These are phyloP conservation scores for Hypoxylon lienhwacheense DNA, from an alignment of 495 filamentous ascomycete genomes.

Conservation along the genomic window DNA sequence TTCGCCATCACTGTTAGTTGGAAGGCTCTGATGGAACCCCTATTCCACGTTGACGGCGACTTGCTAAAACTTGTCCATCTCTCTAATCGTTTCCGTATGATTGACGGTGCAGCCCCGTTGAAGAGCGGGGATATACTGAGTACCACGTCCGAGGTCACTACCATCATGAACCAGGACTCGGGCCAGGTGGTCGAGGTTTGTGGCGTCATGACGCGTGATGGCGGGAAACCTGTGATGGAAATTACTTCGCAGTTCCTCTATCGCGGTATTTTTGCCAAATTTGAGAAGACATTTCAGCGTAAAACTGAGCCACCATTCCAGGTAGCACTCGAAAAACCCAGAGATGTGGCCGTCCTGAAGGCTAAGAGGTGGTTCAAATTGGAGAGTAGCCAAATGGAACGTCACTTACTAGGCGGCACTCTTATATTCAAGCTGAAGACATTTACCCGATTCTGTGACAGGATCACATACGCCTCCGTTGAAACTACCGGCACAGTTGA, in stretches of 20 bases:
- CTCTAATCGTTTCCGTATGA: slow-evolving; percentile 87
- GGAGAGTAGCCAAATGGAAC: slow-evolving; percentile 59
- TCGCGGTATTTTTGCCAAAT: slow-evolving; percentile 78
- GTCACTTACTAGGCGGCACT: slow-evolving; percentile 76
- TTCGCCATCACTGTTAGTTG: slow-evolving; percentile 90
- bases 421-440: slow-evolving; percentile 82
- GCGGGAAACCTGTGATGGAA: slow-evolving; percentile 76
- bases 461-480: slow-evolving; percentile 76
- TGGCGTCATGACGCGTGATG: slow-evolving; percentile 74
- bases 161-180: slow-evolving; percentile 85
- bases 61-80: slow-evolving; percentile 81
- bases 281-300: slow-evolving; percentile 85
- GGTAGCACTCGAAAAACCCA: slow-evolving; percentile 67
- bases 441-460: slow-evolving; percentile 79
- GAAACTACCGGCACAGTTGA: slow-evolving; percentile 81
- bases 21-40: slow-evolving; percentile 90
- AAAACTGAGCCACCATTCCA: slow-evolving; percentile 84
- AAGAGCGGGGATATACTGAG: slow-evolving; percentile 80
- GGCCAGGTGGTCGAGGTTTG: slow-evolving; percentile 92
- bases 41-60: slow-evolving; percentile 89
- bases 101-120: slow-evolving; percentile 78
- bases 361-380: slow-evolving; percentile 89
- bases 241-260: slow-evolving; percentile 89
- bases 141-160: slow-evolving; percentile 83
- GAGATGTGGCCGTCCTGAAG: slow-evolving; percentile 81